Evolutionary conservation across 2,329 filamentous ascomycete genomes (phyloP).

Genomic region (Cadophora malorum): DNA sequence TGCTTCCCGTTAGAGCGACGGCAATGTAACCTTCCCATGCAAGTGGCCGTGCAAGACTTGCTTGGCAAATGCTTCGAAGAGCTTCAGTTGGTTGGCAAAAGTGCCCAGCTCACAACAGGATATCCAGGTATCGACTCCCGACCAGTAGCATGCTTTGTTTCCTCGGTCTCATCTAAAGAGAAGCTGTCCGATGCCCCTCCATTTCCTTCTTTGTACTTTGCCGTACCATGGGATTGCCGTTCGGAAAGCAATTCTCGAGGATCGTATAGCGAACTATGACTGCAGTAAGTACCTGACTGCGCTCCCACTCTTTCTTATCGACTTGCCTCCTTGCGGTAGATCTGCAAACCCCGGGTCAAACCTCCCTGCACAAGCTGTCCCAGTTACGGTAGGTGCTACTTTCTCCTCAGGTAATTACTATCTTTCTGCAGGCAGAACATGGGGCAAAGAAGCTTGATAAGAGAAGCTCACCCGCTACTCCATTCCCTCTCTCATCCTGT

Average conservation of each 20-base stretch:
- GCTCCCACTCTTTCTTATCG: slow-evolving; percentile 20
- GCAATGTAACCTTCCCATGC: slow-evolving; percentile 11
- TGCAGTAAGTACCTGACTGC: neutral
- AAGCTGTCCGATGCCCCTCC: neutral
- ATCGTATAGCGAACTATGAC: neutral
- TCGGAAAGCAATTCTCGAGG: neutral
- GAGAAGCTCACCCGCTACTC: slow-evolving; percentile 8
- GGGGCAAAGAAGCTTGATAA: slow-evolving; percentile 20
- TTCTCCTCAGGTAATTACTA: slow-evolving; percentile 3
- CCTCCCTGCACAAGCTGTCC: slow-evolving; percentile 21
- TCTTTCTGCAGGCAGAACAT: slow-evolving; percentile 8
- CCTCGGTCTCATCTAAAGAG: slow-evolving; percentile 8
- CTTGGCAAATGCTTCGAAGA: slow-evolving; percentile 20
- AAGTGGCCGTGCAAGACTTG: slow-evolving; percentile 19
- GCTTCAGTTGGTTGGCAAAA: slow-evolving; percentile 18
- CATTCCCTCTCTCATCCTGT: neutral
- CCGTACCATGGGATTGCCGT: neutral
- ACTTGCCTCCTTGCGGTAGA: slow-evolving; percentile 21
- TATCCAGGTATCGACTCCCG: slow-evolving; percentile 3
- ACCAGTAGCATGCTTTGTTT: slow-evolving; percentile 6
- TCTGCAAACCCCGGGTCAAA: slow-evolving; percentile 12
- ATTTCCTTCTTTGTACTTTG: neutral
- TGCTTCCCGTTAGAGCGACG: neutral
- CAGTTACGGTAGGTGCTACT: slow-evolving; percentile 26
- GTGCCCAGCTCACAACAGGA: neutral